Evolutionary conservation across 352 stramenopile species (phyloP).

Genomic region (Globisporangium perplexum): DNA sequence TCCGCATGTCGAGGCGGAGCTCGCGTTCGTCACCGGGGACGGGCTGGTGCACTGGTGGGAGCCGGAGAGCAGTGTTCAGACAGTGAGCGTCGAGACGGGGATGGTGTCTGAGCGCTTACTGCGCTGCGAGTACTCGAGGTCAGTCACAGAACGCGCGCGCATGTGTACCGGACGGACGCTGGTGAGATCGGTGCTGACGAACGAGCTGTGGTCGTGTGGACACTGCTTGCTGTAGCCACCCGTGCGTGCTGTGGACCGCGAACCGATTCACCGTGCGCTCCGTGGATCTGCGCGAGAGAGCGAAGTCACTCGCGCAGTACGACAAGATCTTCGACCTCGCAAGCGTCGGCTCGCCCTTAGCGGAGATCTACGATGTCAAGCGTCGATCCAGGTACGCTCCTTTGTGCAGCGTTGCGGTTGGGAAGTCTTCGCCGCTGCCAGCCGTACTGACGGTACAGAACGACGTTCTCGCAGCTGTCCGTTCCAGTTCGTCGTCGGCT

Average conservation of each 20-base stretch:
- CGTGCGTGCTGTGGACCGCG: constrained; percentile 59
- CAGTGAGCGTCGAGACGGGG: constrained; percentile 15
- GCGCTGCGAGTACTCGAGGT: constrained; percentile 76
- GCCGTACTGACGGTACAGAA: not conserved
- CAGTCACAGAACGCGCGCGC: not conserved
- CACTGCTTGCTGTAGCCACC: constrained; percentile 32
- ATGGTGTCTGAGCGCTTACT: constrained; percentile 30
- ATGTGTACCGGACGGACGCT: not conserved
- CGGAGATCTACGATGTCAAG: constrained; percentile 63
- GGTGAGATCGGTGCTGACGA: not conserved
- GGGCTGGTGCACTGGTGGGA: constrained; percentile 51
- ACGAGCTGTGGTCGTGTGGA: not conserved
- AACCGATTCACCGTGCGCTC: constrained; percentile 33
- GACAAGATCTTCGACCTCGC: constrained; percentile 50
- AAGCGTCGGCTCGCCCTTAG: constrained; percentile 22
- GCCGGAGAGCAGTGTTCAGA: constrained; percentile 32
- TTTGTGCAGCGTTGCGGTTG: not conserved
- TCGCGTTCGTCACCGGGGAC: constrained; percentile 43
- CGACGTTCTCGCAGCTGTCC: constrained; percentile 26
- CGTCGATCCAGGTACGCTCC: constrained; percentile 37
- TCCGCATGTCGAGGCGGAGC: constrained; percentile 54
- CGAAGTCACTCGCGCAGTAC: constrained; percentile 9
- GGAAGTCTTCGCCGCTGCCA: too few species aligned
- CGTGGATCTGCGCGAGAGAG: constrained; percentile 44
- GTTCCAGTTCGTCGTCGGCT: constrained; percentile 70